A percentile compares a stretch with the other conserved stretches of the same genome.
Conservation (phyloP, 345 rosid species). For the Eucalyptus polyanthemos region DNA sequence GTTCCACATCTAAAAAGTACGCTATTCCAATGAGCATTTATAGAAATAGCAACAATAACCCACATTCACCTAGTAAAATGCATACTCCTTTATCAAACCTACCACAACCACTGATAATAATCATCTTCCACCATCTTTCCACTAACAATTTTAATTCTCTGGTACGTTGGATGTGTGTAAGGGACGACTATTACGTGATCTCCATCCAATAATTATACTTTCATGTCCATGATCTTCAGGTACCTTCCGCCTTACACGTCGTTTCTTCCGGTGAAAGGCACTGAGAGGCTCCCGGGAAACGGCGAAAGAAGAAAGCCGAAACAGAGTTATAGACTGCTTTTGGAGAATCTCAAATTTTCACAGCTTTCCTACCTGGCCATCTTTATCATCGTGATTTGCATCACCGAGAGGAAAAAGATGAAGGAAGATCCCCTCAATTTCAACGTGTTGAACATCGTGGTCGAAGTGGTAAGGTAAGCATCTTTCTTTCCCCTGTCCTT, state of each 20-base stretch:
- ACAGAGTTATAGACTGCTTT: neutral
- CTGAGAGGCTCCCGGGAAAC: neutral
- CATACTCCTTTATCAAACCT: neutral
- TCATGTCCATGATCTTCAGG: neutral
- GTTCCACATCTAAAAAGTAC: no score
- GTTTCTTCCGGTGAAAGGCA: neutral
- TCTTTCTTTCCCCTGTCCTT: neutral
- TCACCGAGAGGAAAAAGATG: slow-evolving; percentile 15
- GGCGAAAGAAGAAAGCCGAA: neutral
- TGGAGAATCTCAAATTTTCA: slow-evolving; percentile 7
- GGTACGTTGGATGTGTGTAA: neutral
- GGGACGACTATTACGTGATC: neutral
- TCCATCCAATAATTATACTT: neutral
- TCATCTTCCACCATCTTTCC: neutral
- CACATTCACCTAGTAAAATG: neutral
- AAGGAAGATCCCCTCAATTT: slow-evolving; percentile 29
- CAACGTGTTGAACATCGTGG: slow-evolving; percentile 6
- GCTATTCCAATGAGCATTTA: neutral
- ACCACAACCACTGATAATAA: neutral
- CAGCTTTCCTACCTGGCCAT: slow-evolving; percentile 12
- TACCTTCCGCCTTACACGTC: slow-evolving; percentile 27
- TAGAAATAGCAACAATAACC: neutral
- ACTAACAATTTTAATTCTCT: neutral
- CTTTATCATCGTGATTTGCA: slow-evolving; percentile 14
- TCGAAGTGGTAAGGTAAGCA: slow-evolving; percentile 23